Base-by-base conservation (phyloP, 164 flowering plant genomes). In the Vitis amurensis region DNA sequence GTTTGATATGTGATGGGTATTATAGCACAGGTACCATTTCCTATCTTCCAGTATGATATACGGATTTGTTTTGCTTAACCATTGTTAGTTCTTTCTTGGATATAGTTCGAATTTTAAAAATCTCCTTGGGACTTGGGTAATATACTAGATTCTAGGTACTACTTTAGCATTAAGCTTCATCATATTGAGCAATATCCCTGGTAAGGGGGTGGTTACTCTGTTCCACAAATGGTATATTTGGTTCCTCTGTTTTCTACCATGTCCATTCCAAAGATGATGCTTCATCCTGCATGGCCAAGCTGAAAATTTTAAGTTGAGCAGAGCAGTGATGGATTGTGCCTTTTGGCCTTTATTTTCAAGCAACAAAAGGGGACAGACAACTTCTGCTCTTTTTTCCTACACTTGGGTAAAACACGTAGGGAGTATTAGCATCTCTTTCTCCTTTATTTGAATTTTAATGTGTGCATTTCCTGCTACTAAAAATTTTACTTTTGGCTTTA, bases 351-450 rank as follows among this genome's bases (percentile, higher is more conserved):
- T 78, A 66, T 74, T 76, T 74, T 73, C 80, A 58, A 81, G 86
- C 85, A 71, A 71, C 82, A 68, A 87, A 81, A 76, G 88, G 88
- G 78, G 89, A 83, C 65, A 61, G 71, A 61, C 77, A 70, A 78
- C 82, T 59, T 56, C 73, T 74, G 52, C 74, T 68, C 68, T 74
- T 71, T 83, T 23, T 80, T 77, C 79, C 80, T 72, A 73, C 79
- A 74, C 76, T 87, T 37, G 79, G 90, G 90, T 90, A 87, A 87
- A 84, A 83, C 47, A 69, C 61, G 66, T 81, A 1, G 85, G 94
- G 91, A 82, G 90, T 88, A 87, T 70, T 69, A 78, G 78, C 71
- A 76, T 80, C 79, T 84, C 83, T 80, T 62, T 84, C 84, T 73
- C 81, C 83, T 70, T 79, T 72, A 71, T 77, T 77, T 78, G 70